A percentile compares a stretch with the other conserved stretches of the same genome.
Conservation (phyloP, 441 rosid species). For the Euphorbia schlechtendalii region DNA sequence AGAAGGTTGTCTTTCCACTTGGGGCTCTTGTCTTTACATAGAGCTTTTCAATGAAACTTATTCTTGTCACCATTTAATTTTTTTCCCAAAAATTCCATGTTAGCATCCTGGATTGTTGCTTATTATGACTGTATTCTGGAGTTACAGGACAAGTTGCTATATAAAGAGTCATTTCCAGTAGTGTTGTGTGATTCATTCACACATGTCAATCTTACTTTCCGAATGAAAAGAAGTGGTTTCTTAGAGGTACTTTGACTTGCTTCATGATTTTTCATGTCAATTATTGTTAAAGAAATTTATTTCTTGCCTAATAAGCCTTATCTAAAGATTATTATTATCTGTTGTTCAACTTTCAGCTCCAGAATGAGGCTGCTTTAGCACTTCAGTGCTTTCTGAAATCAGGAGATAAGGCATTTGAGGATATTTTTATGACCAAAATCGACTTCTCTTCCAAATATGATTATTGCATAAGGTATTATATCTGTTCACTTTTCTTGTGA, state of each 20-base stretch:
- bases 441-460: conserved; percentile 81
- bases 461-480: conserved; percentile 56
- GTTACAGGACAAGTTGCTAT: conserved; percentile 54
- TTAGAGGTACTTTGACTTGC: conserved; percentile 47
- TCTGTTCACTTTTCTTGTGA: neutral
- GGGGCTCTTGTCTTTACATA: neutral
- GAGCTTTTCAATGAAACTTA: neutral
- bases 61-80: neutral
- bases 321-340: conserved; percentile 14
- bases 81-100: neutral
- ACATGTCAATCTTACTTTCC: conserved; percentile 58
- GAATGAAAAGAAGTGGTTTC: conserved; percentile 55
- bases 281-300: conserved; percentile 5
- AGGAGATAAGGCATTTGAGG: conserved; percentile 77
- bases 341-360: conserved; percentile 45
- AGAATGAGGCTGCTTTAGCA: conserved; percentile 64
- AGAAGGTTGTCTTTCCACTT: neutral
- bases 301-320: neutral
- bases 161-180: conserved; percentile 53
- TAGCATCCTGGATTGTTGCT: conserved; percentile 15
- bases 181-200: conserved; percentile 52
- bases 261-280: conserved; percentile 6
- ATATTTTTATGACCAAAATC: conserved; percentile 59
- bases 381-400: conserved; percentile 63
- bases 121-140: conserved; percentile 15